phyloP scores from a whole-genome alignment of 2,329 filamentous ascomycete genomes.

The Phaeosphaeria sp. region DNA sequence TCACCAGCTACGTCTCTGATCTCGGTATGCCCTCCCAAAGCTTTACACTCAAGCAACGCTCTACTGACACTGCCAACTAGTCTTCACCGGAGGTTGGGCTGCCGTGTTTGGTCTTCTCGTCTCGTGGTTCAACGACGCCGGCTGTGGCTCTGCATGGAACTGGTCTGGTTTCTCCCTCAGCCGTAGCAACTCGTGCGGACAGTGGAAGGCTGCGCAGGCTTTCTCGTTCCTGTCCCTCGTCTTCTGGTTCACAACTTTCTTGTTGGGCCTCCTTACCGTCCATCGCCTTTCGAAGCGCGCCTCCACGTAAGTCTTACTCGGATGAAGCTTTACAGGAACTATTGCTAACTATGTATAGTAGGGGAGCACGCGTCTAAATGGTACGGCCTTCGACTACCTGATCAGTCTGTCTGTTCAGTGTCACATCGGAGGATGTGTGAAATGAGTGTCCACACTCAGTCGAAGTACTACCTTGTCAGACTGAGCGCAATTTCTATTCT shows the following conservation, averaged over 20 bases:
- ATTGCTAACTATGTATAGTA: neutral
- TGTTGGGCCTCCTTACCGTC: slow-evolving; percentile 28
- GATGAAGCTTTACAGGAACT: neutral
- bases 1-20: slow-evolving; percentile 75
- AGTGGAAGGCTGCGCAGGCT: slow-evolving; percentile 74
- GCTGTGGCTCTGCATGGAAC: slow-evolving; percentile 46
- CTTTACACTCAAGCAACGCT: too few species aligned
- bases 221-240: slow-evolving; percentile 75
- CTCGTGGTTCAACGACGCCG: slow-evolving; percentile 28
- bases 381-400: neutral
- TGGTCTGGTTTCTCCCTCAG: slow-evolving; percentile 61
- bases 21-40: slow-evolving; percentile 43
- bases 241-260: slow-evolving; percentile 68
- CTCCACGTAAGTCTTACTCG: neutral
- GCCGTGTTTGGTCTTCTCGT: slow-evolving; percentile 50
- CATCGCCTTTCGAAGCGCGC: slow-evolving; percentile 18
- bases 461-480: neutral
- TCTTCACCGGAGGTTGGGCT: slow-evolving; percentile 75
- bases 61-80: slow-evolving; percentile 4
- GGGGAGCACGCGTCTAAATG: neutral
- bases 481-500: neutral
- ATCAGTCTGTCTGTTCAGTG: neutral
- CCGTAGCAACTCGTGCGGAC: slow-evolving; percentile 61
- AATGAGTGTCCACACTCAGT: neutral
- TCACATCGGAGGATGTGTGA: neutral